Conservation (phyloP, 306 rosid genomes). For the Nissolia schottii region DNA sequence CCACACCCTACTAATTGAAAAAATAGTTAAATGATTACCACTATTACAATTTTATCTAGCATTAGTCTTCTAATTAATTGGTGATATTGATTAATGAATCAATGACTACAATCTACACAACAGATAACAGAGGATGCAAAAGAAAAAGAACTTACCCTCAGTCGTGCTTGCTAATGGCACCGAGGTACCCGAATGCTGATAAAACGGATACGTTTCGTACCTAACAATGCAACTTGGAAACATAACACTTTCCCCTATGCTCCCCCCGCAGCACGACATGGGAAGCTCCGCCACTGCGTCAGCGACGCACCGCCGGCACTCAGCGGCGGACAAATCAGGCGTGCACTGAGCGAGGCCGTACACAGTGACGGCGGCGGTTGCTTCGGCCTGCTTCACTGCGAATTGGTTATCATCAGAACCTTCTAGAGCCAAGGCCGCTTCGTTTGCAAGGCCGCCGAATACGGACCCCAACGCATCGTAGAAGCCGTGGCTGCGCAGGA, state of each 20-base stretch:
- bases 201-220: conserved; percentile 40
- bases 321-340: conserved; percentile 26
- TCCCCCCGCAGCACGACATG: conserved; percentile 35
- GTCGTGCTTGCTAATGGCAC: neutral
- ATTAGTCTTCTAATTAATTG: neutral
- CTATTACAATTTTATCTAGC: too few relatives aligned
- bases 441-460: neutral
- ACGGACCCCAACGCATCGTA: conserved; percentile 27
- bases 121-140: neutral
- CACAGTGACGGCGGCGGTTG: neutral
- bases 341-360: conserved; percentile 50
- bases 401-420: neutral
- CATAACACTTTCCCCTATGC: conserved; percentile 28
- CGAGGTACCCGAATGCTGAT: conserved; percentile 29
- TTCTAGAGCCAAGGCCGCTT: conserved; percentile 17
- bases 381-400: conserved; percentile 31
- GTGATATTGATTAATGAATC: neutral
- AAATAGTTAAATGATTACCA: too few relatives aligned
- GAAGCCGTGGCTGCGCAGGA: conserved; percentile 15
- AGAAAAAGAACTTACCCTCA: conserved; percentile 6
- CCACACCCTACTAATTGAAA: neutral
- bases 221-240: conserved; percentile 41
- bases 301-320: conserved; percentile 27
- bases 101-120: neutral
- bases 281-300: conserved; percentile 30